Conservation (phyloP, 2,329 filamentous ascomycete species). For the Thielaviopsis euricoi region DNA sequence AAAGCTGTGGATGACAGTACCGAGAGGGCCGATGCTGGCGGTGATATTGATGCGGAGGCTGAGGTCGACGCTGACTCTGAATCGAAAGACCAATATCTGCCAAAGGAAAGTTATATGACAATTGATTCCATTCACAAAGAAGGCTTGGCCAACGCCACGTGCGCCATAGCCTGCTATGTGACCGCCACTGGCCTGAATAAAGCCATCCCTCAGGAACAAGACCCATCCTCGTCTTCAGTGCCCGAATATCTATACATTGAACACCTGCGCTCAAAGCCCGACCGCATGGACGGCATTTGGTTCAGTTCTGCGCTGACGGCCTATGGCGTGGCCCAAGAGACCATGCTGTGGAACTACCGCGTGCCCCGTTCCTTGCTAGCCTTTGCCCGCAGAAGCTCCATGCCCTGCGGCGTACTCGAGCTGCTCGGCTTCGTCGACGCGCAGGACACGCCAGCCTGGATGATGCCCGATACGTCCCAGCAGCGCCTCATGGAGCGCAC, state of each 20-base stretch:
- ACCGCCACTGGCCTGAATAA: conserved; percentile 29
- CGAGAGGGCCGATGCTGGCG: background rate
- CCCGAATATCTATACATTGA: conserved; percentile 28
- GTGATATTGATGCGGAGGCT: background rate
- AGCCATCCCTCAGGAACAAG: conserved; percentile 25
- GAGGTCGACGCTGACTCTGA: background rate
- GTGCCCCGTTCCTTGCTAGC: conserved; percentile 35
- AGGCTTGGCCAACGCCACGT: conserved; percentile 15
- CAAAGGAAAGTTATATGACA: conserved; percentile 11
- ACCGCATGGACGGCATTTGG: conserved; percentile 30
- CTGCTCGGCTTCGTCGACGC: conserved; percentile 33
- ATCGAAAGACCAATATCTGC: background rate
- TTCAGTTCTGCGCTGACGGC: conserved; percentile 41
- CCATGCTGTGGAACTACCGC: conserved; percentile 43
- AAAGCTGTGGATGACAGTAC: conserved; percentile 10
- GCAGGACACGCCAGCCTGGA: conserved; percentile 38
- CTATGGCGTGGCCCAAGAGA: conserved; percentile 34
- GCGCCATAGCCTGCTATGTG: conserved; percentile 31
- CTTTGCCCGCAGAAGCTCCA: conserved; percentile 33
- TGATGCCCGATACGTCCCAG: conserved; percentile 24
- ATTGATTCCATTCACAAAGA: conserved; percentile 22
- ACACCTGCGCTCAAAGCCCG: conserved; percentile 24
- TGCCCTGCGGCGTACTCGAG: conserved; percentile 44
- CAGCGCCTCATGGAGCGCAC: conserved; percentile 22
- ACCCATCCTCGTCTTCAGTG: conserved; percentile 15